Evolutionary conservation across 495 filamentous ascomycete species (phyloP), one percentile per base, ranked within the genome.

Genomic region (Penicillium macrosclerotiorum): DNA sequence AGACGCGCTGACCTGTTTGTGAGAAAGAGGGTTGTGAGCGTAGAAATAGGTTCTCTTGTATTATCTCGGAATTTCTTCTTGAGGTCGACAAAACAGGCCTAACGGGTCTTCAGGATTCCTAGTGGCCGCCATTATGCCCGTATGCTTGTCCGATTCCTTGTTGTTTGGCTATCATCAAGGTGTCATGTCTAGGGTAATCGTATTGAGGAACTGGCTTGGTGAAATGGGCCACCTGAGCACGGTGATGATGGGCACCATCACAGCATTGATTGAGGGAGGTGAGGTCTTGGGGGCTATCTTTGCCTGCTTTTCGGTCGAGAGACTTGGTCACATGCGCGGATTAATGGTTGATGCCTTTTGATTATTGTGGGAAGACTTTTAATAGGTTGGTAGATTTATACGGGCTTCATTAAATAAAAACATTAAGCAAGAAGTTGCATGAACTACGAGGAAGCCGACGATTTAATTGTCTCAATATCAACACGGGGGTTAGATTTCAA

Each of bases 191-290:
- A 61, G 63, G 1, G 52, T 55, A 14, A 47, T 55, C 16, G 45
- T 55, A 1, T 55, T 43, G 3, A 22, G 51, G 8, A 43, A 55
- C 25, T 55, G 52, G 52, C 52, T 55, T 3, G 35, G 39, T 5
- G 47, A 42, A 18, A 51, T 55, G 47, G 47, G 43, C 8, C 31
- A 51, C 23, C 52, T 47, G 1, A 51, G 52, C 19, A 55, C 47
- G 1, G 43, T 55, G 4, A 50, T 55, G 52, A 47, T 47, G 6
- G 47, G 35, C 14, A 57, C 41, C 5, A 55, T 80, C 17, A 79
- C 73, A 0, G 73, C 76, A 0, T 57, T 80, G 12, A 79, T 79
- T 54, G 73, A 77, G 41, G 63, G 80, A 34, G 78, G 76, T 8
- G 77, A 68, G 36, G 72, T 80, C 37, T 54, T 78, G 23, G 77